These are phyloP conservation scores for Diaporthe sp. DNA, from an alignment of 2,329 filamentous ascomycete genomes.

Conservation along the genomic window DNA sequence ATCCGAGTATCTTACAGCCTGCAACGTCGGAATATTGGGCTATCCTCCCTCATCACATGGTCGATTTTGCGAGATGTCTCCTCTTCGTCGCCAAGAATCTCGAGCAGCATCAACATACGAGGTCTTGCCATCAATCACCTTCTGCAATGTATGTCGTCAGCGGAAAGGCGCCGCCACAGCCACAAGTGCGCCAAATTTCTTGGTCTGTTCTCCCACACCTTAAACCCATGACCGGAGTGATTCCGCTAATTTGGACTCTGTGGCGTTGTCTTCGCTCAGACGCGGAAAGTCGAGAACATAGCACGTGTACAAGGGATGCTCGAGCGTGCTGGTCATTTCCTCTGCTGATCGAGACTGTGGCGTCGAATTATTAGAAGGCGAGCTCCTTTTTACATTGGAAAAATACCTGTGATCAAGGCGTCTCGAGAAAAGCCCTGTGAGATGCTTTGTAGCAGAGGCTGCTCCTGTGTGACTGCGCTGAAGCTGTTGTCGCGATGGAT, in stretches of 20 bases:
- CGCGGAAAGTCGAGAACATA: background rate
- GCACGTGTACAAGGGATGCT: background rate
- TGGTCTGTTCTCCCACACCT: background rate
- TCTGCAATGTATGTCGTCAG: conserved; percentile 6
- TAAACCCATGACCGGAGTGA: background rate
- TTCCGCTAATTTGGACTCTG: background rate
- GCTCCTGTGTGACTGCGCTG: background rate
- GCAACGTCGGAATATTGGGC: background rate
- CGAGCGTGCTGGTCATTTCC: background rate
- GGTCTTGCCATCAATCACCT: background rate
- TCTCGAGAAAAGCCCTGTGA: background rate
- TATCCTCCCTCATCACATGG: background rate
- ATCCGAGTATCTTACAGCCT: background rate
- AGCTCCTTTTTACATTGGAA: background rate
- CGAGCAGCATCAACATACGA: background rate
- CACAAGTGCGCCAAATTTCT: background rate
- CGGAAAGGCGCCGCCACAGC: conserved; percentile 11
- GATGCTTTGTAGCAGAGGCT: background rate
- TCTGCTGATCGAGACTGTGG: conserved; percentile 6
- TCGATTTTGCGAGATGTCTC: background rate
- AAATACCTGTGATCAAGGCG: background rate
- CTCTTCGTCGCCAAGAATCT: background rate
- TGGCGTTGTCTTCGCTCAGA: background rate
- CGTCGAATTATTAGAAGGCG: background rate
- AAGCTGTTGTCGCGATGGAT: background rate